A percentile compares a stretch with the other conserved stretches of the same genome.
Evolutionary conservation across 768 basidiomycete species (phyloP).

Genomic region (Tricholoma saponaceum): DNA sequence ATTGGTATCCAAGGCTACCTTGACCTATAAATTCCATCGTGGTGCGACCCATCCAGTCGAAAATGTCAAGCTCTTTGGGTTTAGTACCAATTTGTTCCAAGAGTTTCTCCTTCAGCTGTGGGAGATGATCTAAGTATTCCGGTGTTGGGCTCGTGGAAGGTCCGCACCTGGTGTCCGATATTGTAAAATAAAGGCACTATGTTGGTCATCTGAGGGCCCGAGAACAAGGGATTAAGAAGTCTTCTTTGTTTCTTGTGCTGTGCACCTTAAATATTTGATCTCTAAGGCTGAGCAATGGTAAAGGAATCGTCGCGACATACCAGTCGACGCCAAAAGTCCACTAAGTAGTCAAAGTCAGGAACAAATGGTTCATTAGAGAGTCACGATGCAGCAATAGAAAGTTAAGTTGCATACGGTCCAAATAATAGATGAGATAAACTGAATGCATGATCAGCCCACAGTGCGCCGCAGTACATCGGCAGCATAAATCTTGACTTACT

Average conservation of each 20-base stretch:
- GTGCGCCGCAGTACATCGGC: neutral
- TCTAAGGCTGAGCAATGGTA: no score
- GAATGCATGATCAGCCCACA: no score
- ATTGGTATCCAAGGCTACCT: neutral
- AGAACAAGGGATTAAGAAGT: neutral
- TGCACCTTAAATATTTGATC: no score
- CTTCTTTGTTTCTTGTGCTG: neutral
- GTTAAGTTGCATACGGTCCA: no score
- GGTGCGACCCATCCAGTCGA: neutral
- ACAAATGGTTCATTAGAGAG: no score
- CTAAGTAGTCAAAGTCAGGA: no score
- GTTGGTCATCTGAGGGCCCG: neutral
- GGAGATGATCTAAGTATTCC: neutral
- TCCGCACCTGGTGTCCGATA: neutral
- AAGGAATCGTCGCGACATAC: no score
- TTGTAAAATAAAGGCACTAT: neutral
- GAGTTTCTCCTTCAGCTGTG: neutral
- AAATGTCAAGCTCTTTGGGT: neutral
- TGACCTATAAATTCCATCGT: neutral
- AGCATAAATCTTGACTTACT: neutral
- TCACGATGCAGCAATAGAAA: no score
- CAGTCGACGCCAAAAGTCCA: no score
- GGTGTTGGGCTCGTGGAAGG: neutral
- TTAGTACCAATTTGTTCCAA: neutral
- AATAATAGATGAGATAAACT: no score